A percentile compares a stretch with the other conserved stretches of the same genome.
These are phyloP conservation scores for Gautieria morchelliformis DNA, from an alignment of 768 basidiomycete species.

Conservation along the genomic window DNA sequence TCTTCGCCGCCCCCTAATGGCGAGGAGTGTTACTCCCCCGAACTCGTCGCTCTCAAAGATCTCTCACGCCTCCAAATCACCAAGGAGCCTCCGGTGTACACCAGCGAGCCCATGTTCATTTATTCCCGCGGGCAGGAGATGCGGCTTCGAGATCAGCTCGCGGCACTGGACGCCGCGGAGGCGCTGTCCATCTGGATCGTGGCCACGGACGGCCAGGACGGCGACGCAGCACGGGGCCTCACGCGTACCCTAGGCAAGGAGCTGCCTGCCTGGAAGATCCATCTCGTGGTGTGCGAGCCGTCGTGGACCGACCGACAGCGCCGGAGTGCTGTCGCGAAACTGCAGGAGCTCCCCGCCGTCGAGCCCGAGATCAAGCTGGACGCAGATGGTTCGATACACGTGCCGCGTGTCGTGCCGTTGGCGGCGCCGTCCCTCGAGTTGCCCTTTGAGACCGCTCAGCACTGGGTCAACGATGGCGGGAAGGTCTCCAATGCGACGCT, in stretches of 20 bases:
- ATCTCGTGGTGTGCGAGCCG: slow-evolving; percentile 20
- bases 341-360: neutral
- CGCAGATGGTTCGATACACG: slow-evolving; percentile 19
- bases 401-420: slow-evolving; percentile 22
- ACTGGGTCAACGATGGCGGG: slow-evolving; percentile 9
- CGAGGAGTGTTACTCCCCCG: neutral
- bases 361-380: slow-evolving; percentile 18
- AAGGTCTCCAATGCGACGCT: neutral
- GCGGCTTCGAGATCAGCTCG: slow-evolving; percentile 12
- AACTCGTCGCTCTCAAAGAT: neutral
- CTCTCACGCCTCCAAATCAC: neutral
- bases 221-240: slow-evolving; percentile 24
- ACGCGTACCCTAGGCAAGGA: slow-evolving; percentile 23
- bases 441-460: slow-evolving; percentile 6
- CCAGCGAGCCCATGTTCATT: slow-evolving; percentile 7
- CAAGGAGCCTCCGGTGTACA: neutral
- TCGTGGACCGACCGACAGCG: slow-evolving; percentile 11
- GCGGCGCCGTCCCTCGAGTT: slow-evolving; percentile 3
- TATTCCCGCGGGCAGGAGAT: slow-evolving; percentile 15
- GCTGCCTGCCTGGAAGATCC: slow-evolving; percentile 22
- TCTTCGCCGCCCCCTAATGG: neutral
- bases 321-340: neutral
- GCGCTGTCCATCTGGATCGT: slow-evolving; percentile 20
- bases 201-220: slow-evolving; percentile 21
- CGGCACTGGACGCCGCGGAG: slow-evolving; percentile 7